Evolutionary conservation across 2,329 filamentous ascomycete species (phyloP).

Genomic region (Purpureocillium lavendulum): DNA sequence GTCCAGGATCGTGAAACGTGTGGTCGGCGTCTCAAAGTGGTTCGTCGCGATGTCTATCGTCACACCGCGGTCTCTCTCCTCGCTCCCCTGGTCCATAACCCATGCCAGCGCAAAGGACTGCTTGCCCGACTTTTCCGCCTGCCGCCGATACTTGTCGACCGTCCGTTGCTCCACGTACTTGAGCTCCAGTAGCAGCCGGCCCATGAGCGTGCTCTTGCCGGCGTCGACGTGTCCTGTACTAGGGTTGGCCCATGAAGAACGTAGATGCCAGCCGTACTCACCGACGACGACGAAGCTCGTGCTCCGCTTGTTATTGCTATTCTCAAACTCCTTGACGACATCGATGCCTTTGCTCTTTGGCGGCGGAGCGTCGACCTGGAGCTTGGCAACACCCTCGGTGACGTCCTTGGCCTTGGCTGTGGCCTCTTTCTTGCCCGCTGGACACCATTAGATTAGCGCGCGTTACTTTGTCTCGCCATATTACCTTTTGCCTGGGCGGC

Average conservation of each 20-base stretch:
- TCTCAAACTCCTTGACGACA: slow-evolving; percentile 73
- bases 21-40: slow-evolving; percentile 82
- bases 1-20: slow-evolving; percentile 87
- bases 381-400: slow-evolving; percentile 19
- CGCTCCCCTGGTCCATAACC: slow-evolving; percentile 87
- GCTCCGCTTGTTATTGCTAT: slow-evolving; percentile 65
- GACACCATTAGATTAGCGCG: slow-evolving; percentile 41
- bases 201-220: slow-evolving; percentile 97
- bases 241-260: not conserved
- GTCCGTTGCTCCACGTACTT: slow-evolving; percentile 83
- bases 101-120: slow-evolving; percentile 93
- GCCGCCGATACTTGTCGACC: slow-evolving; percentile 77
- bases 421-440: slow-evolving; percentile 40
- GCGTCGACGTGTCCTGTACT: slow-evolving; percentile 83
- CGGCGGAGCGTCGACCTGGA: slow-evolving; percentile 40
- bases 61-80: slow-evolving; percentile 83
- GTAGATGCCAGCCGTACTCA: slow-evolving; percentile 32
- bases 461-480: slow-evolving; percentile 39
- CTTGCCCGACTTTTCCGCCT: slow-evolving; percentile 88
- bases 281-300: slow-evolving; percentile 91
- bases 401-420: slow-evolving; percentile 14
- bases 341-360: slow-evolving; percentile 73
- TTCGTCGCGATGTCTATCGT: slow-evolving; percentile 97
- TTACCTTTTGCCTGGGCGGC: slow-evolving; percentile 83
- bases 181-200: slow-evolving; percentile 80